Conservation (phyloP, 2,329 filamentous ascomycete genomes). For the Cladobotryum mycophilum region DNA sequence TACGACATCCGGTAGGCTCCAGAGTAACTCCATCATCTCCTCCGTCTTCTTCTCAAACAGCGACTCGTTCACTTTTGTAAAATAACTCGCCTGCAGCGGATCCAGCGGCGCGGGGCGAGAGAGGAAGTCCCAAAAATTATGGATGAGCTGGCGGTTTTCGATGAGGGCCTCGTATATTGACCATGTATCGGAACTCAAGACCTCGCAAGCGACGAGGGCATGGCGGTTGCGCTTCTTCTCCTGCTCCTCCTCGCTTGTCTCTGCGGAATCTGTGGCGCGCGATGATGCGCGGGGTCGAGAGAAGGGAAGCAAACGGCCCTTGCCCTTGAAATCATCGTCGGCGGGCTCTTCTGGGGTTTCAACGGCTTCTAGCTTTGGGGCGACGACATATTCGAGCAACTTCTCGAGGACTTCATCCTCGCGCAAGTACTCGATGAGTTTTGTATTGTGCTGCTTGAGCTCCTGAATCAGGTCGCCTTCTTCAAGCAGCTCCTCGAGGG, state of each 20-base stretch:
- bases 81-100: constrained; percentile 91
- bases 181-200: constrained; percentile 93
- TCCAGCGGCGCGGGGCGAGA: constrained; percentile 80
- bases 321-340: constrained; percentile 44
- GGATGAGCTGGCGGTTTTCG: constrained; percentile 71
- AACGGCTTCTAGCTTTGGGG: constrained; percentile 59
- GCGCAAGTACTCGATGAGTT: constrained; percentile 91
- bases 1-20: constrained; percentile 73
- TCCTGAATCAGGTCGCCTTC: constrained; percentile 96
- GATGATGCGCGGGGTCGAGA: constrained; percentile 50
- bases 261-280: constrained; percentile 39
- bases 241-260: constrained; percentile 61
- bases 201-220: constrained; percentile 86
- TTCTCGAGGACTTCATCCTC: constrained; percentile 78
- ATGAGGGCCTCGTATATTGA: constrained; percentile 90
- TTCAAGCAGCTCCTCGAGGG: constrained; percentile 90
- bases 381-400: constrained; percentile 86
- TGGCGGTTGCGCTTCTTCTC: constrained; percentile 93
- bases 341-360: constrained; percentile 46
- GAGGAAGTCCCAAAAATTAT: constrained; percentile 87
- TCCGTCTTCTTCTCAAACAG: constrained; percentile 96
- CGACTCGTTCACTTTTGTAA: constrained; percentile 98
- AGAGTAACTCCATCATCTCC: constrained; percentile 90
- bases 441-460: constrained; percentile 95
- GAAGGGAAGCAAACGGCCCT: constrained; percentile 39